Conservation (phyloP, 225 moss, liverwort and hornwort species). For the Anthoceros angustus region DNA sequence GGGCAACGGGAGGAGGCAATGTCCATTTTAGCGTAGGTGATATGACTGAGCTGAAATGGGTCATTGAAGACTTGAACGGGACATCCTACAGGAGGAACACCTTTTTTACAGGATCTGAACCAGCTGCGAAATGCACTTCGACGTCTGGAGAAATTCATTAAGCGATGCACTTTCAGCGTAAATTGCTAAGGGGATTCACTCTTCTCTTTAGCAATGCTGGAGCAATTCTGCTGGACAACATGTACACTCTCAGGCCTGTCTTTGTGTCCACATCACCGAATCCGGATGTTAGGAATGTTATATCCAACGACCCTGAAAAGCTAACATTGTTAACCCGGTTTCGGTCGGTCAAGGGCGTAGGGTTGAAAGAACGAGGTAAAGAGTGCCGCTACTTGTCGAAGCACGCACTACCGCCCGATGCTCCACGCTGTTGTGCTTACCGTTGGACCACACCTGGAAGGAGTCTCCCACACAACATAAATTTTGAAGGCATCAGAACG, state of each 20-base stretch:
- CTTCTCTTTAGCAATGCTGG: no score
- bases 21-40: slow-evolving; percentile 58
- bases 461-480: slow-evolving; percentile 30
- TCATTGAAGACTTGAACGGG: slow-evolving; percentile 73
- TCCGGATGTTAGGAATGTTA: slow-evolving; percentile 26
- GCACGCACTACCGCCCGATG: slow-evolving; percentile 50
- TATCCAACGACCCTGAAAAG: slow-evolving; percentile 10
- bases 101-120: slow-evolving; percentile 46
- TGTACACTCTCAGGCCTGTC: no score
- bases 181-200: background rate
- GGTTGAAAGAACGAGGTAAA: slow-evolving; percentile 44
- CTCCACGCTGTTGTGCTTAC: slow-evolving; percentile 42
- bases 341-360: slow-evolving; percentile 17
- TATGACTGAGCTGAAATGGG: slow-evolving; percentile 74
- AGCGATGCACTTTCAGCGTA: background rate
- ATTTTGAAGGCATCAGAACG: slow-evolving; percentile 54
- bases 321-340: no score
- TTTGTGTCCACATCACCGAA: background rate
- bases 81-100: slow-evolving; percentile 61
- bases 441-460: slow-evolving; percentile 71
- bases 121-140: no score
- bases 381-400: slow-evolving; percentile 36
- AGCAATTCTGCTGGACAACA: no score
- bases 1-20: slow-evolving; percentile 24
- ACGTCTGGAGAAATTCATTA: background rate